Conservation (phyloP, 345 rosid genomes). For the Nasturtium officinale region DNA sequence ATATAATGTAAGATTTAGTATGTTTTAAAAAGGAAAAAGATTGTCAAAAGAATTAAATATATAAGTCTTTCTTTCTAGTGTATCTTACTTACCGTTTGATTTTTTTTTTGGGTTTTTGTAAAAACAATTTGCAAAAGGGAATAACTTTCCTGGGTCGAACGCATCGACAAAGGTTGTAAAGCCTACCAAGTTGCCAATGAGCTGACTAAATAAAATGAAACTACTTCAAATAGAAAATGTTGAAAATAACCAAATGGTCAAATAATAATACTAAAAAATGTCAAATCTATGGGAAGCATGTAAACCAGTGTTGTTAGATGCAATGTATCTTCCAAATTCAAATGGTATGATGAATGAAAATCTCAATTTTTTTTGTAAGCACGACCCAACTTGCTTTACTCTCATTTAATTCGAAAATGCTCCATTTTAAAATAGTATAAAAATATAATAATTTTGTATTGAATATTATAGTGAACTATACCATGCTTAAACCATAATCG, state of each 20-base stretch:
- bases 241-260: slow-evolving; percentile 31
- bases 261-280: slow-evolving; percentile 30
- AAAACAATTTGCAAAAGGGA: background rate
- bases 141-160: slow-evolving; percentile 21
- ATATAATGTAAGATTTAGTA: background rate
- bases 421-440: background rate
- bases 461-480: slow-evolving; percentile 9
- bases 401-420: background rate
- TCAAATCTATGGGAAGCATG: slow-evolving; percentile 24
- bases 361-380: background rate
- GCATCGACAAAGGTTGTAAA: slow-evolving; percentile 35
- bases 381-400: slow-evolving; percentile 26
- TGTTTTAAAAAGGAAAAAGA: background rate
- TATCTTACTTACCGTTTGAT: background rate
- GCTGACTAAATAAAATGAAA: slow-evolving; percentile 18
- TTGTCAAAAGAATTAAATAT: background rate
- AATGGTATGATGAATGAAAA: slow-evolving; percentile 1
- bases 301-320: slow-evolving; percentile 32
- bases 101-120: background rate
- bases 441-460: background rate
- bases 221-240: slow-evolving; percentile 21
- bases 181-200: slow-evolving; percentile 35
- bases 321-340: slow-evolving; percentile 38
- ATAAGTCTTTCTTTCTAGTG: background rate
- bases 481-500: background rate